Evolutionary conservation across 2,329 filamentous ascomycete species (phyloP).

Genomic region (Zymoseptoria tritici): DNA sequence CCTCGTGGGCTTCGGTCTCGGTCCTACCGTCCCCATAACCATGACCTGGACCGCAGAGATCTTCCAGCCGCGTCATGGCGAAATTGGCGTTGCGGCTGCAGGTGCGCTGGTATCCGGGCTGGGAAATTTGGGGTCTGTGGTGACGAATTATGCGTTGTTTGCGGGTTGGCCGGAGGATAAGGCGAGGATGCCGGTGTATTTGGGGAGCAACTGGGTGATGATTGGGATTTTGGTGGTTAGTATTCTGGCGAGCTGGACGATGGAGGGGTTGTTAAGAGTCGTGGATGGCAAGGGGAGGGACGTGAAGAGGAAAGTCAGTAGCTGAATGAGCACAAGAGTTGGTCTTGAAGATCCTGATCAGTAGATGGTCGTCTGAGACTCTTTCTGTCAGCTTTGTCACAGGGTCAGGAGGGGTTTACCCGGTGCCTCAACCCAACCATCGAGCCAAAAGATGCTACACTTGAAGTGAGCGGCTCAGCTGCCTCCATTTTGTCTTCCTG

Average conservation of each 20-base stretch:
- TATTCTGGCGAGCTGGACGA: conserved; percentile 62
- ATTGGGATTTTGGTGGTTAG: conserved; percentile 74
- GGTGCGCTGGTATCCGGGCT: conserved; percentile 78
- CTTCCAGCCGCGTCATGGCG: conserved; percentile 81
- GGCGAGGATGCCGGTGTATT: conserved; percentile 35
- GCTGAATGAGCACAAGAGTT: neutral
- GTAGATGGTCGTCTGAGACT: neutral
- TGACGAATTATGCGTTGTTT: conserved; percentile 84
- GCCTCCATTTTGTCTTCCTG: neutral
- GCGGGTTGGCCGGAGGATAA: conserved; percentile 76
- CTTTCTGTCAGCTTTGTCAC: neutral
- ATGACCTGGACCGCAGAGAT: conserved; percentile 93
- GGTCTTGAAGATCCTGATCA: neutral
- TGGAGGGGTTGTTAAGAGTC: conserved; percentile 56
- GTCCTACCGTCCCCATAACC: conserved; percentile 83
- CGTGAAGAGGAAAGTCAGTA: neutral
- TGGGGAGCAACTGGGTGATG: conserved; percentile 72
- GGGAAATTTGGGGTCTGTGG: conserved; percentile 77
- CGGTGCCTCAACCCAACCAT: neutral
- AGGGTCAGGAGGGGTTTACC: no score
- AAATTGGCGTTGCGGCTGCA: conserved; percentile 82
- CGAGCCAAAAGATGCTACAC: neutral
- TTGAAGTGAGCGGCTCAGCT: neutral
- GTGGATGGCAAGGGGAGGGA: conserved; percentile 1
- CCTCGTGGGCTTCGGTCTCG: conserved; percentile 82